A percentile compares a stretch with the other conserved stretches of the same genome.
Evolutionary conservation across 2,329 filamentous ascomycete genomes (phyloP).

Genomic region (Helotiales sp.): DNA sequence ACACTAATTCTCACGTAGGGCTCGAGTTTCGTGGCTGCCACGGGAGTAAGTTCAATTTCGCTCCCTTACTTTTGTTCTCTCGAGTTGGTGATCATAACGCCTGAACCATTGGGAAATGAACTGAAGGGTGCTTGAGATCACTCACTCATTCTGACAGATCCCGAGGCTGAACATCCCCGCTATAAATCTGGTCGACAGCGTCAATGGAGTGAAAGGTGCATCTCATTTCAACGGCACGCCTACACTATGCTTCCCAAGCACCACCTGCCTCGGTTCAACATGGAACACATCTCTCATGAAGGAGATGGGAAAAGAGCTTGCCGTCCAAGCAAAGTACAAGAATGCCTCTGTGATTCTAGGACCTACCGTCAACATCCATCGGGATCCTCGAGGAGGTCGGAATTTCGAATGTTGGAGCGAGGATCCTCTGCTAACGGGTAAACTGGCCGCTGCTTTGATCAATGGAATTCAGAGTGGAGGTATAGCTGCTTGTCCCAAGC

Average conservation of each 20-base stretch:
- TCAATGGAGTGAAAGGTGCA: constrained; percentile 16
- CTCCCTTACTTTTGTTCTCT: too few relatives aligned
- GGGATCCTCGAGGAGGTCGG: constrained; percentile 33
- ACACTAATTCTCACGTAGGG: too few relatives aligned
- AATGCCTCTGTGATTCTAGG: constrained; percentile 33
- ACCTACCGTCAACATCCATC: constrained; percentile 34
- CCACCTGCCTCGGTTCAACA: constrained; percentile 34
- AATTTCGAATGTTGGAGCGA: constrained; percentile 37
- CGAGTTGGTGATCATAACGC: too few relatives aligned
- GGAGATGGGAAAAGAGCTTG: constrained; percentile 30
- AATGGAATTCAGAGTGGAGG: constrained; percentile 34
- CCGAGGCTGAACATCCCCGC: not conserved
- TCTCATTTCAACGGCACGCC: constrained; percentile 4
- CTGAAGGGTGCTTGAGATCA: too few relatives aligned
- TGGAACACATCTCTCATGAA: constrained; percentile 31
- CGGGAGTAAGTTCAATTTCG: too few relatives aligned
- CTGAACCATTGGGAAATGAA: too few relatives aligned
- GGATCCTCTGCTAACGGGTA: constrained; percentile 34
- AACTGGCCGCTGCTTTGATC: constrained; percentile 32
- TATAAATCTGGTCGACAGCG: constrained; percentile 9
- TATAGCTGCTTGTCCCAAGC: constrained; percentile 34
- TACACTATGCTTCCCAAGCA: constrained; percentile 31
- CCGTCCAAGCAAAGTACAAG: constrained; percentile 30
- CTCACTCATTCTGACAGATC: too few relatives aligned
- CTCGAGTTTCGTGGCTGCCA: constrained; percentile 3